Conservation (phyloP, 805 yeast species). For the Metschnikowia reukaufii region DNA sequence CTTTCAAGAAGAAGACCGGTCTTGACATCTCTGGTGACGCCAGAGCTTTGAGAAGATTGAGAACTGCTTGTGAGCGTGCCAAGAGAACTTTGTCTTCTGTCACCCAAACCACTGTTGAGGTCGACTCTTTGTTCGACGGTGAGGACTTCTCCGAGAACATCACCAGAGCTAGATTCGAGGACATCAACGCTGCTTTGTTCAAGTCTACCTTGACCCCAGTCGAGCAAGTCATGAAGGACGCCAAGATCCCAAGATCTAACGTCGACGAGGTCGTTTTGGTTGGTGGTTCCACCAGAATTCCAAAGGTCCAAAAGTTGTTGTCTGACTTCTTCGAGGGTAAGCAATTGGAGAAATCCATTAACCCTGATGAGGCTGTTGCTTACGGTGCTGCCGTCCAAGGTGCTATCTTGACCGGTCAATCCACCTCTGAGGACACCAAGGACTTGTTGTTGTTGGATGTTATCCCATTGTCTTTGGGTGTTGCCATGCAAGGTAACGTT, state of each 20-base stretch:
- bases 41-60: conserved; percentile 66
- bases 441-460: conserved; percentile 52
- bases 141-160: conserved; percentile 92
- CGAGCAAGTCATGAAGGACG: conserved; percentile 91
- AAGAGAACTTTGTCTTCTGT: conserved; percentile 94
- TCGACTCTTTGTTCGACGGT: conserved; percentile 93
- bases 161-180: conserved; percentile 98
- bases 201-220: conserved; percentile 95
- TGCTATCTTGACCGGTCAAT: conserved; percentile 56
- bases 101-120: conserved; percentile 93
- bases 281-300: conserved; percentile 99
- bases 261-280: conserved; percentile 94
- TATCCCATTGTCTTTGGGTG: conserved; percentile 51
- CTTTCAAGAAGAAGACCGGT: conserved; percentile 49
- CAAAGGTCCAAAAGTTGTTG: conserved; percentile 92
- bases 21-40: conserved; percentile 47
- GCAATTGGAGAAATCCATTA: conserved; percentile 95
- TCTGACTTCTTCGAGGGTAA: conserved; percentile 91
- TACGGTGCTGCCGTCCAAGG: conserved; percentile 99
- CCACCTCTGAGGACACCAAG: conserved; percentile 50
- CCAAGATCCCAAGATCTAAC: conserved; percentile 82
- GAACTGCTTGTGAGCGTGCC: conserved; percentile 98
- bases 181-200: conserved; percentile 88
- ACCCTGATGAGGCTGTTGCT: conserved; percentile 99
- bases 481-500: conserved; percentile 52